Base-by-base conservation (phyloP, 305 asterid species). In the Andrographis paniculata region DNA sequence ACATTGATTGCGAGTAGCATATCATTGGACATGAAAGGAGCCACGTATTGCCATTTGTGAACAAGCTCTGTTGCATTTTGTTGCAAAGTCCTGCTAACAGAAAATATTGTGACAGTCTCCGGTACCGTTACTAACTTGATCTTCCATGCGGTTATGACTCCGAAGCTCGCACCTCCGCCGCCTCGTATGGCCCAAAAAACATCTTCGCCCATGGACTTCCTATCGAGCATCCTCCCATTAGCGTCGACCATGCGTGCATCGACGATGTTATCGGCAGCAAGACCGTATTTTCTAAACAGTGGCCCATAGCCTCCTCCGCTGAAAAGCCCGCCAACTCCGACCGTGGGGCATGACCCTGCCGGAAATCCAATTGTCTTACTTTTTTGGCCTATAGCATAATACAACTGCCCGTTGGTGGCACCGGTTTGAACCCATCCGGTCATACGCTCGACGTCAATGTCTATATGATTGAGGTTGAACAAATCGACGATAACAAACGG, bases 351-450 rank as follows among this genome's bases (percentile, higher is more conserved):
- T 27, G 36, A 50, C 0, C 77, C 75, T 0, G 75, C 75, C 1
- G 80, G 31, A n/a, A 72, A 70, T 6, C 63, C 78, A 3, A 64
- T 73, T 0, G 67, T 56, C 27, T 13, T 54, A 55, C 75, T 70
- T 46, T 44, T 42, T 6, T 30, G 62, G 4, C 70, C 55, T 13
- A 77, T 38, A 0, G 61, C 42, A 31, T 64, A 17, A 49, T 70
- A 77, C 5, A 77, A 50, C 11, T 67, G 68, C 14, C 85, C 85
- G 12, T 67, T 20, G 0, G 78, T 70, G 21, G 78, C 70, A 14
- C 85, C 81, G 0, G 63, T 47, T 38, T 65, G 68, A 13, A 73
- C 64, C 84, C 78, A 73, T 0, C 73, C 77, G 7, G 75, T 73
- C 6, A 53, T 48, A 0, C 54, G 52, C 9, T 36, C 48, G 5